phyloP scores from a whole-genome alignment of 202 grass and related monocot genomes.

The Bolboschoenoplectus hybrid region DNA sequence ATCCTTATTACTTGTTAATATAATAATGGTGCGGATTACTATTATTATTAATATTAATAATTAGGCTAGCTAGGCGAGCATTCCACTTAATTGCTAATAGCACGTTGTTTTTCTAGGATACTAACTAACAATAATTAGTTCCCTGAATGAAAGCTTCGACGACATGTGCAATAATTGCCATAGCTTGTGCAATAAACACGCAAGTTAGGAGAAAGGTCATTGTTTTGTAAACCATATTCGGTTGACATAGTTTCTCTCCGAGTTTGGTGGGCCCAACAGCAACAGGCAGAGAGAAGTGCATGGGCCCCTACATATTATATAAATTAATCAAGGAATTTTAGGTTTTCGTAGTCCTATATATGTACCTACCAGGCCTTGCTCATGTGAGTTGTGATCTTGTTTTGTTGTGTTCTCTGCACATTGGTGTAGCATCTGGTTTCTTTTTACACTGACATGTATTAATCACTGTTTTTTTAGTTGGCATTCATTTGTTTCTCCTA shows the following conservation, averaged over 20 bases:
- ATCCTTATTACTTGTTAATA: background rate
- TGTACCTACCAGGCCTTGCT: too few species aligned
- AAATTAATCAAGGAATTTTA: too few species aligned
- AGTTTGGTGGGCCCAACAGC: slow-evolving; percentile 29
- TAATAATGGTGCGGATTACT: background rate
- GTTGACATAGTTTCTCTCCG: background rate
- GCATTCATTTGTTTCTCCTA: too few species aligned
- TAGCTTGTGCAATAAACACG: slow-evolving; percentile 27
- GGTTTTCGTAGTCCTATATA: too few species aligned
- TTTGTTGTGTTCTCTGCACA: too few species aligned
- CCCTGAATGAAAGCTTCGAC: background rate
- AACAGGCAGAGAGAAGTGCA: background rate
- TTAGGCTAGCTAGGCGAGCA: background rate
- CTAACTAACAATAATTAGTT: background rate
- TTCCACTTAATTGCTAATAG: background rate
- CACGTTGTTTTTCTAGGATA: background rate
- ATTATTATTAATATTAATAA: background rate
- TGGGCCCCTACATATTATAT: background rate
- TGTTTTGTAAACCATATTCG: background rate
- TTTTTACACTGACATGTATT: too few species aligned
- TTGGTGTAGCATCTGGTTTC: too few species aligned
- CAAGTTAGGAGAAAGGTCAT: slow-evolving; percentile 37
- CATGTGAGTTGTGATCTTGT: too few species aligned
- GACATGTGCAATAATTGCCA: slow-evolving; percentile 32
- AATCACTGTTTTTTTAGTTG: too few species aligned